Percentiles rank a stretch among this genome's conserved stretches.
Conservation (phyloP, 2,329 filamentous ascomycete genomes). For the Colletotrichum eleusines region DNA sequence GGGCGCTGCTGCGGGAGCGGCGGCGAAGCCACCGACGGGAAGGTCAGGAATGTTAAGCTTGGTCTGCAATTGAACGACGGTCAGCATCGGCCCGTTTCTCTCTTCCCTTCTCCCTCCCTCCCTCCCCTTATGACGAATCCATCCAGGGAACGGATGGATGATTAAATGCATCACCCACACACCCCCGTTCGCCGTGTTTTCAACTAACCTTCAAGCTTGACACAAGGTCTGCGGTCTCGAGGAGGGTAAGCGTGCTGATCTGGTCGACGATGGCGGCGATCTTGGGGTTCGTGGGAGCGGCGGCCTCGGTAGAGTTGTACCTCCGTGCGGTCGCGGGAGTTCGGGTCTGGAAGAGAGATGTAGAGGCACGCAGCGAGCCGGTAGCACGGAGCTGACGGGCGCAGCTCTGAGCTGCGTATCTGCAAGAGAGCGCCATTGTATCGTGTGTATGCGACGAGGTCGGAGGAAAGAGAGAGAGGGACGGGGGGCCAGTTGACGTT, state of each 20-base stretch:
- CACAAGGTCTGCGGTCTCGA: slow-evolving; percentile 97
- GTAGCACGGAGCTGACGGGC: slow-evolving; percentile 70
- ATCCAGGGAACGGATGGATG: slow-evolving; percentile 7
- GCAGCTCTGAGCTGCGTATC: slow-evolving; percentile 74
- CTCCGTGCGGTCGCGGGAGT: slow-evolving; percentile 70
- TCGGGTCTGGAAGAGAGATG: slow-evolving; percentile 60
- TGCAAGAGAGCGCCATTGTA: slow-evolving; percentile 72
- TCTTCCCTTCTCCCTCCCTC: too few species aligned
- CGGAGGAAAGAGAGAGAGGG: slow-evolving; percentile 9
- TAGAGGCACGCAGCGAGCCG: slow-evolving; percentile 59
- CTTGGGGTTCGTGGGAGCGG: slow-evolving; percentile 80
- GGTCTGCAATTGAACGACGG: slow-evolving; percentile 64
- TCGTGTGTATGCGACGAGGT: slow-evolving; percentile 30
- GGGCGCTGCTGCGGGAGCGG: slow-evolving; percentile 63
- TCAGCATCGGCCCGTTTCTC: slow-evolving; percentile 35
- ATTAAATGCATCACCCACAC: not conserved
- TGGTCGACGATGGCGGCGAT: slow-evolving; percentile 96
- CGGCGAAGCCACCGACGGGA: slow-evolving; percentile 91
- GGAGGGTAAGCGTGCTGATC: slow-evolving; percentile 96
- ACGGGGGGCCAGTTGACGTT: slow-evolving; percentile 28
- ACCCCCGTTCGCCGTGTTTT: slow-evolving; percentile 3
- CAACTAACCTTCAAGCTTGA: slow-evolving; percentile 87
- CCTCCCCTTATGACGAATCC: not conserved
- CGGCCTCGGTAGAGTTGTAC: slow-evolving; percentile 88
- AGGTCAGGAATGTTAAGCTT: slow-evolving; percentile 98